phyloP scores from a whole-genome alignment of 1,139 yeast genomes.

The Magnusiomyces magnusii region DNA sequence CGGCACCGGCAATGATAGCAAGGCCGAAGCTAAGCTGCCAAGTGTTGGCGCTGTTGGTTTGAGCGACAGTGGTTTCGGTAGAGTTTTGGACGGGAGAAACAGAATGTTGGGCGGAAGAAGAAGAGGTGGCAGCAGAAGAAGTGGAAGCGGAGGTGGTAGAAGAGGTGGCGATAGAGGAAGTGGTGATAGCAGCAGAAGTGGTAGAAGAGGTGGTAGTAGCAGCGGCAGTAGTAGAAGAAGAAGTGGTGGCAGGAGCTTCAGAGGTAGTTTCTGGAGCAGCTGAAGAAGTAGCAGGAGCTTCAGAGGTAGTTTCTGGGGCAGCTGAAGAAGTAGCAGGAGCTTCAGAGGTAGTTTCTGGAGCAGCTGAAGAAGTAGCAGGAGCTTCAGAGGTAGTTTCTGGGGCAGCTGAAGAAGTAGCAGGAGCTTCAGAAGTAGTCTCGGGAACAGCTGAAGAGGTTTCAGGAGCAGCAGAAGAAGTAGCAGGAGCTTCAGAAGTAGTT shows the following conservation, averaged over 20 bases:
- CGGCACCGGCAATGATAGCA: not conserved
- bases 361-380: not conserved
- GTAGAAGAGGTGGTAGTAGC: not conserved
- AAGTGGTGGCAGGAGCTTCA: not conserved
- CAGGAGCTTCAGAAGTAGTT: not conserved
- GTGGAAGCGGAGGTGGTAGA: not conserved
- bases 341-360: not conserved
- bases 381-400: not conserved
- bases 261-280: not conserved
- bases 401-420: not conserved
- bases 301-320: constrained; percentile 3
- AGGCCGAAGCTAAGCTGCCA: not conserved
- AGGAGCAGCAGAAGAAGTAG: not conserved
- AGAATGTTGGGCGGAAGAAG: not conserved
- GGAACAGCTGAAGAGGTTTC: constrained; percentile 3
- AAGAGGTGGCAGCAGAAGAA: not conserved
- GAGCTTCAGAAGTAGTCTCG: not conserved
- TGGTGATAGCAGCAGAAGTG: constrained; percentile 1
- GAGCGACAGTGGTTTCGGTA: not conserved
- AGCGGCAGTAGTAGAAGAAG: not conserved
- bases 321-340: constrained; percentile 3
- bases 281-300: constrained; percentile 4
- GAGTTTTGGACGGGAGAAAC: not conserved
- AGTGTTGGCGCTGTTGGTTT: constrained; percentile 1
- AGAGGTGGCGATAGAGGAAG: not conserved